A percentile compares a stretch with the other conserved stretches of the same genome.
These are phyloP conservation scores for Grosmannia huntii DNA, from an alignment of 2,329 filamentous ascomycete species.

Conservation along the genomic window DNA sequence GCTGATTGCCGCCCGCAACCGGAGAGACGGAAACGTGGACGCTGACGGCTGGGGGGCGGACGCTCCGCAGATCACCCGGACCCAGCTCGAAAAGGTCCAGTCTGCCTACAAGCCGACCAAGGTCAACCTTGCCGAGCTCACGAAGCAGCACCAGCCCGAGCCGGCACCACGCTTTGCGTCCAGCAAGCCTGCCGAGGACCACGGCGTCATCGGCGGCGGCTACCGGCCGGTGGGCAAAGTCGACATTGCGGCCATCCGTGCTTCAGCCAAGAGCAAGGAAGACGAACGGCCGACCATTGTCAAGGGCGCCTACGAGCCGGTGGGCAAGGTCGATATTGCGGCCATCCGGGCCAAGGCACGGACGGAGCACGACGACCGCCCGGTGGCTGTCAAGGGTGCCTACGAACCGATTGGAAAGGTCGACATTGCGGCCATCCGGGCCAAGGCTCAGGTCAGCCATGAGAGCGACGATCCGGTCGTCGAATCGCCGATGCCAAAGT, in stretches of 20 bases:
- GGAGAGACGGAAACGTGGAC: conserved; percentile 48
- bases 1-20: conserved; percentile 51
- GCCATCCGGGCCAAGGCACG: conserved; percentile 20
- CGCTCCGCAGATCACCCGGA: conserved; percentile 79
- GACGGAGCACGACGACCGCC: conserved; percentile 3
- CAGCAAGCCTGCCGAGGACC: conserved; percentile 21
- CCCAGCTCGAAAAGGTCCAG: conserved; percentile 80
- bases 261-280: conserved; percentile 39
- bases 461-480: conserved; percentile 22
- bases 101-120: conserved; percentile 91
- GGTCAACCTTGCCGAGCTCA: conserved; percentile 82
- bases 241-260: conserved; percentile 87
- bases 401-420: conserved; percentile 3
- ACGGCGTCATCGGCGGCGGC: conserved; percentile 65
- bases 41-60: conserved; percentile 90
- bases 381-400: background rate
- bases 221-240: conserved; percentile 96
- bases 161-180: conserved; percentile 34
- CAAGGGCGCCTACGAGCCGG: conserved; percentile 63
- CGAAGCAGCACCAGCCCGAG: conserved; percentile 53
- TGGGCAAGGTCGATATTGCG: conserved; percentile 93
- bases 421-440: conserved; percentile 1
- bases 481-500: conserved; percentile 33
- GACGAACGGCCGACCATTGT: conserved; percentile 57
- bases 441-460: background rate